Evolutionary conservation across 2,329 filamentous ascomycete genomes (phyloP).

Genomic region (Claviceps sorghi): DNA sequence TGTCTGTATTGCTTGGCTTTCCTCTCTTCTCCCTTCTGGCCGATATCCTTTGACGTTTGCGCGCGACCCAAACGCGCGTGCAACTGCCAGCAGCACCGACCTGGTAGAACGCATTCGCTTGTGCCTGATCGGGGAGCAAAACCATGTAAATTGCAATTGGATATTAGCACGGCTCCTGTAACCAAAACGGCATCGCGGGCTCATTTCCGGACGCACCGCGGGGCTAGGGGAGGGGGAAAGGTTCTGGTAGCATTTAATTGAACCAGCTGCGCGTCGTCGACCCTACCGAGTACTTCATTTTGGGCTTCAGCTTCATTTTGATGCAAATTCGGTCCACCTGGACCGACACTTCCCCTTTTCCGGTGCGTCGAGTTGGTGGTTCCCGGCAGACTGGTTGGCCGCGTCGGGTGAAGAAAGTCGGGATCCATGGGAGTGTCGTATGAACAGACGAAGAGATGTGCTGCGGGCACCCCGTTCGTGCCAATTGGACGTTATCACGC

Average conservation of each 20-base stretch:
- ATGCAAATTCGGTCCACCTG: too few species aligned
- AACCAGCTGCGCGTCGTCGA: not conserved
- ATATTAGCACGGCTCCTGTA: not conserved
- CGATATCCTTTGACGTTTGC: too few species aligned
- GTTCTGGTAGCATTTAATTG: not conserved
- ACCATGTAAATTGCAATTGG: not conserved
- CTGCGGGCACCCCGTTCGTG: not conserved
- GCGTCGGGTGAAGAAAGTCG: not conserved
- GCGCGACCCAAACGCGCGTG: too few species aligned
- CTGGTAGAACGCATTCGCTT: not conserved
- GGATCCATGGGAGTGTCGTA: not conserved
- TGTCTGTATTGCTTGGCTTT: too few species aligned
- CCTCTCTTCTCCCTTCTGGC: not conserved
- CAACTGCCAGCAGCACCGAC: not conserved
- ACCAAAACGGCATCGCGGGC: not conserved
- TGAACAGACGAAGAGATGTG: too few species aligned
- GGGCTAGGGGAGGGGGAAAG: not conserved
- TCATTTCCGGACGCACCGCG: constrained; percentile 3
- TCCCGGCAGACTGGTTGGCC: not conserved
- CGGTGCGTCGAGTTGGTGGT: not conserved
- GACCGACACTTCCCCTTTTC: not conserved
- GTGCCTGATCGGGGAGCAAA: not conserved
- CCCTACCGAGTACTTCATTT: too few species aligned
- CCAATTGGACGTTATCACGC: not conserved
- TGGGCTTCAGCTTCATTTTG: not conserved